Conservation (phyloP, 371 early-diverging fungal genomes). For the Umbelopsis sp. region DNA sequence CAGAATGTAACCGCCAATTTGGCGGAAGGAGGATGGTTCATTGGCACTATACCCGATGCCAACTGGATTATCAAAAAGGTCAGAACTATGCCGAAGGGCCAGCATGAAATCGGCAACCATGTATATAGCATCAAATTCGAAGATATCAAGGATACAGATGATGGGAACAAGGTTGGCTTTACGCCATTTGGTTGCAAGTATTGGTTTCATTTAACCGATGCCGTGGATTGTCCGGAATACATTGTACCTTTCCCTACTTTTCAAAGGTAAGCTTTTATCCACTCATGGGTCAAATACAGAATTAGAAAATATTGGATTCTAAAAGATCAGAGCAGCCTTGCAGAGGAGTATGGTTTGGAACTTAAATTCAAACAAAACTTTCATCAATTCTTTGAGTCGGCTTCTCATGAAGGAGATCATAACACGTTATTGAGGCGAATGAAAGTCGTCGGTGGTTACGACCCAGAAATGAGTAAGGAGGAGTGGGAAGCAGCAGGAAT, state of each 20-base stretch:
- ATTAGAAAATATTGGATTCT: neutral
- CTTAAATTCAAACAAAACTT: slow-evolving; percentile 74
- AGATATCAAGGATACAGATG: slow-evolving; percentile 47
- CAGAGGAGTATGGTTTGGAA: slow-evolving; percentile 82
- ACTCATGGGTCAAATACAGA: too few species aligned
- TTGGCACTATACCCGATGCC: slow-evolving; percentile 96
- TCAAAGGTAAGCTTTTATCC: slow-evolving; percentile 54
- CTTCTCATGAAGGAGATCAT: slow-evolving; percentile 54
- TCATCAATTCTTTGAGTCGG: slow-evolving; percentile 78
- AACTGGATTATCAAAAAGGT: slow-evolving; percentile 79
- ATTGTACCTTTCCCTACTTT: slow-evolving; percentile 87
- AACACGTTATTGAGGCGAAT: slow-evolving; percentile 73
- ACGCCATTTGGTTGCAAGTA: slow-evolving; percentile 86
- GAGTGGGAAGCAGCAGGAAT: slow-evolving; percentile 95
- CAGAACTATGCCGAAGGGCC: slow-evolving; percentile 32
- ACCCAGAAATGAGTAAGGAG: slow-evolving; percentile 67
- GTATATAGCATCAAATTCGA: slow-evolving; percentile 87
- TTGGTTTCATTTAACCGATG: slow-evolving; percentile 94
- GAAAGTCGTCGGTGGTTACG: slow-evolving; percentile 77
- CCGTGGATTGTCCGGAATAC: slow-evolving; percentile 98
- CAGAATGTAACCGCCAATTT: slow-evolving; percentile 82
- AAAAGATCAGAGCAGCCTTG: slow-evolving; percentile 60
- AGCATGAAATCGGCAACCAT: slow-evolving; percentile 77
- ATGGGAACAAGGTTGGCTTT: slow-evolving; percentile 39
- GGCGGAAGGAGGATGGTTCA: slow-evolving; percentile 84